These are phyloP conservation scores for Monilinia fructigena DNA, from an alignment of 2,329 filamentous ascomycete genomes.

Conservation along the genomic window DNA sequence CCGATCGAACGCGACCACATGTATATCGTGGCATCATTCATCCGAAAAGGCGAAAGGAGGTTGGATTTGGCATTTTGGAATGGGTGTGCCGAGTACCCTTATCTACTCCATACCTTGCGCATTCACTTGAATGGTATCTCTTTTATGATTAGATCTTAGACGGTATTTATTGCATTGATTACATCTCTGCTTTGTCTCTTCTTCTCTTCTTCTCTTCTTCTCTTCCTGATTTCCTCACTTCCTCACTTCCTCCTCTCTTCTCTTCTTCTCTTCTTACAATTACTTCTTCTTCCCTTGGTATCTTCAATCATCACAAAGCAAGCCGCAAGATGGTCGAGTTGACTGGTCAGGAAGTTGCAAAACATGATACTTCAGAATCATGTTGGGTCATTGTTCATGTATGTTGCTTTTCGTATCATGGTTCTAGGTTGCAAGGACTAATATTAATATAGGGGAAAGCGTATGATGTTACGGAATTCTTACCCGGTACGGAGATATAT, in stretches of 20 bases:
- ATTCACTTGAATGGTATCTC: no score
- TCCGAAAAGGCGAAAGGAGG: slow-evolving; percentile 13
- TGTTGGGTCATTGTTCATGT: slow-evolving; percentile 92
- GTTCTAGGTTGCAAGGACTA: slow-evolving; percentile 23
- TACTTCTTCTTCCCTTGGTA: no score
- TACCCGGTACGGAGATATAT: slow-evolving; percentile 57
- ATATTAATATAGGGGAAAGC: slow-evolving; percentile 61
- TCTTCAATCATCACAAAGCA: slow-evolving; percentile 2
- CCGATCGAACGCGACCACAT: no score
- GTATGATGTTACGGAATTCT: slow-evolving; percentile 86
- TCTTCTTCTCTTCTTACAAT: no score
- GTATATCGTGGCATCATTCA: slow-evolving; percentile 1
- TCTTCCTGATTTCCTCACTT: no score
- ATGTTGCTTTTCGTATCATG: slow-evolving; percentile 26
- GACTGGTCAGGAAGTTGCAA: slow-evolving; percentile 56
- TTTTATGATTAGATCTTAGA: no score
- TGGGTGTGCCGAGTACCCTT: slow-evolving; percentile 15
- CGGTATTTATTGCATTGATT: no score
- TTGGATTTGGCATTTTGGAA: no score
- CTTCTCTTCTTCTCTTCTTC: no score
- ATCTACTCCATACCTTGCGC: no score
- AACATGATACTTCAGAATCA: slow-evolving; percentile 78
- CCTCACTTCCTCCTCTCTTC: no score
- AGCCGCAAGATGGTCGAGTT: slow-evolving; percentile 39
- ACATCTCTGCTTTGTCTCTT: no score